Base-by-base conservation (phyloP, 2,329 filamentous ascomycete species). In the Pleoardoris graminearum region DNA sequence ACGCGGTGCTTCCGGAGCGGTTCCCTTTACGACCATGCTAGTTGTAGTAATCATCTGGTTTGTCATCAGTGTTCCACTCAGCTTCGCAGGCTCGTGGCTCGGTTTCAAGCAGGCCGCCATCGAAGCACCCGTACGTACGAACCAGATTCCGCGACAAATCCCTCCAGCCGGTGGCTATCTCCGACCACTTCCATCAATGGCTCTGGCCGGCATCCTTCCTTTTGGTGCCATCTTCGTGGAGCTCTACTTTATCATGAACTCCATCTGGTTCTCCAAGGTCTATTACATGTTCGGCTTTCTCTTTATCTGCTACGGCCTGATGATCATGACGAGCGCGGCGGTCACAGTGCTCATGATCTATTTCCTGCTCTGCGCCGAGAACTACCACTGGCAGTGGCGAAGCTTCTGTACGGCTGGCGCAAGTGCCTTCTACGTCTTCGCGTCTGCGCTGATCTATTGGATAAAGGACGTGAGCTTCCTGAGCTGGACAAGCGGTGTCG, bases 281-380 rank as follows among this genome's bases (percentile, higher is more conserved):
- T 99, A 99, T 81, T 99, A 99, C 82, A 99, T 99, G 94, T 99
- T 99, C 67, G 94, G 94, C 19, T 99, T 99, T 82, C 80, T 99
- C 30, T 99, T 99, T 81, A 83, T 99, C 51, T 97, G 92, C 81
- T 99, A 96, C 69, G 92, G 90, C 10, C 83, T 99, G 44, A 97
- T 99, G 91, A 91, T 97, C 64, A 89, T 96, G 65, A 97, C 94
- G 1, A 91, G 89, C 53, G 93, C 93, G 0, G 88, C 92, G 0
- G 93, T 95, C 35, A 97, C 94, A 0, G 87, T 97, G 7, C 79
- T 99, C 16, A 87, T 97, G 82, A 90, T 97, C 0, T 99, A 99
- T 76, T 97, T 97, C 79, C 73, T 99, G 63, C 85, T 99, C 12
- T 97, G 93, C 70, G 87, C 90, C 0, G 94, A 99, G 77, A 94